A percentile compares a stretch with the other conserved stretches of the same genome.
These are phyloP conservation scores for Pseudogymnoascus sp. DNA, from an alignment of 2,329 filamentous ascomycete species.

Conservation along the genomic window DNA sequence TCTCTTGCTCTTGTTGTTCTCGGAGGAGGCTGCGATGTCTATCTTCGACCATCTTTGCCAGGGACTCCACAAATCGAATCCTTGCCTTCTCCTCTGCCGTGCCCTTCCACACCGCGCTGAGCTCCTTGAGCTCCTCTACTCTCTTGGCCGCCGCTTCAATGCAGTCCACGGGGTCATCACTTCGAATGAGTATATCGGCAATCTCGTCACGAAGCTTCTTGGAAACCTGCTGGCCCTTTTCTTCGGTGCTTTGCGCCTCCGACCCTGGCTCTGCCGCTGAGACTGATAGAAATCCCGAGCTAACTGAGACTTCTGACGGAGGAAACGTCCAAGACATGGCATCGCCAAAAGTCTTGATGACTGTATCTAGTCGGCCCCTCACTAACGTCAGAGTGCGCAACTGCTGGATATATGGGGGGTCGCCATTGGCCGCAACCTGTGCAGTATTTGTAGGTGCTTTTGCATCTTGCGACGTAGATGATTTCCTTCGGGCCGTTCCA, in stretches of 20 bases:
- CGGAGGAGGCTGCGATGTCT: slow-evolving; percentile 30
- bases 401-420: slow-evolving; percentile 62
- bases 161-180: slow-evolving; percentile 53
- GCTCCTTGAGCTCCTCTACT: slow-evolving; percentile 67
- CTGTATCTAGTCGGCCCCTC: slow-evolving; percentile 73
- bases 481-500: slow-evolving; percentile 23
- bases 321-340: slow-evolving; percentile 94
- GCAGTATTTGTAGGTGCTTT: slow-evolving; percentile 22
- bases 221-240: slow-evolving; percentile 78
- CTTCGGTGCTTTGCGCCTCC: slow-evolving; percentile 63
- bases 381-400: slow-evolving; percentile 78
- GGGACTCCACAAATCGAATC: slow-evolving; percentile 67
- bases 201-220: slow-evolving; percentile 66
- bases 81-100: slow-evolving; percentile 89
- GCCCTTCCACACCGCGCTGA: slow-evolving; percentile 85
- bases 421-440: slow-evolving; percentile 13
- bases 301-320: slow-evolving; percentile 75
- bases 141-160: slow-evolving; percentile 65
- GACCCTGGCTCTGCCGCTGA: slow-evolving; percentile 70
- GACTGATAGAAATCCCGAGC: slow-evolving; percentile 81
- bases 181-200: slow-evolving; percentile 51
- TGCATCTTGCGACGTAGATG: slow-evolving; percentile 18
- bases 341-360: slow-evolving; percentile 86
- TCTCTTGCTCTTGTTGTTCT: slow-evolving; percentile 25
- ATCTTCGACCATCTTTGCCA: slow-evolving; percentile 80